Base-by-base conservation (phyloP, 2,329 filamentous ascomycete genomes). In the Apiospora rasikravindrae region DNA sequence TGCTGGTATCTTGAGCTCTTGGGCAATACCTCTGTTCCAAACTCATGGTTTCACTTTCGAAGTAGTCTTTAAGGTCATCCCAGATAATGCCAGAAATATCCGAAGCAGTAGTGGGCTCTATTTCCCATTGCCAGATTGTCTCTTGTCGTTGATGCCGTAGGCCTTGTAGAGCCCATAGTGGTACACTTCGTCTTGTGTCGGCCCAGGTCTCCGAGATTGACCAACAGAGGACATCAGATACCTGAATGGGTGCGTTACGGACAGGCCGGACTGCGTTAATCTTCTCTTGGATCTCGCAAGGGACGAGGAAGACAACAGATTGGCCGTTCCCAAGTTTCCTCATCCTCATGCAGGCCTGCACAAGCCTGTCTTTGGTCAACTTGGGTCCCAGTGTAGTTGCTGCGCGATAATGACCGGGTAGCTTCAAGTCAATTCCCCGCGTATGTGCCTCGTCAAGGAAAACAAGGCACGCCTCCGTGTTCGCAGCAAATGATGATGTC, bases 331-430 rank as follows among this genome's bases (percentile, higher is more conserved):
- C 92, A 0, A 95, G 84, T 72, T 91, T 89, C 10, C 92, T 81
- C 88, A 94, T 90, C 22, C 92, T 81, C 90, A 93, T 93, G 72
- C 91, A 92, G 0, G 91, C 91, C 86, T 95, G 92, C 0, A 91
- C 88, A 0, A 94, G 77, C 16, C 87, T 83, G 72, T 95, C 93
- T 73, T 95, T 95, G 0, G 89, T 92, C 1, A 94, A 74, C 3
- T 84, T 83, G 0, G 90, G 84, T 0, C 92, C 92, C 0, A 96
- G 78, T 0, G 92, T 94, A 0, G 95, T 89, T 0, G 89, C 90
- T 0, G 92, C 93, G 0, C 89, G 83, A 74, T 91, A 91, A 14
- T 86, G 5, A 0, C 71, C 71, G 0, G 91, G 92, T 0, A 94
- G 80, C 42, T 86, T 88, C 0, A 95, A 77, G 73, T 95, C 92